phyloP scores from a whole-genome alignment of 345 rosid species.

The Balakata baccata region DNA sequence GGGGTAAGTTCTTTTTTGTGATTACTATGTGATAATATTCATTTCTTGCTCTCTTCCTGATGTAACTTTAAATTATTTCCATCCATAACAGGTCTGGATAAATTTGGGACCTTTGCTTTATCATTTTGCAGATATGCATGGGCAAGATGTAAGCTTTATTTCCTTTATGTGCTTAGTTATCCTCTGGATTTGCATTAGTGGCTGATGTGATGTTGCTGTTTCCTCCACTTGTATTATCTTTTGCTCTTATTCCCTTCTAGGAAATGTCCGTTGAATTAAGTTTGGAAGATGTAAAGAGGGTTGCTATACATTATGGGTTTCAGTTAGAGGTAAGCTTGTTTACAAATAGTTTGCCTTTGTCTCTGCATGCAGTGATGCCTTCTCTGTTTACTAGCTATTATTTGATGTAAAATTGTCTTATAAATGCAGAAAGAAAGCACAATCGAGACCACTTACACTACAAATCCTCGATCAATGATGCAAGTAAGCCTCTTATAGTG shows the following conservation, averaged over 20 bases:
- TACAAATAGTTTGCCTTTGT: not conserved
- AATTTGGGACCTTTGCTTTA: slow-evolving; percentile 88
- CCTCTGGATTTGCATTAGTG: not conserved
- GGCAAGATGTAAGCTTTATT: slow-evolving; percentile 70
- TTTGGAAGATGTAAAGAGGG: slow-evolving; percentile 86
- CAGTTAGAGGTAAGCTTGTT: slow-evolving; percentile 52
- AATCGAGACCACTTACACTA: slow-evolving; percentile 79
- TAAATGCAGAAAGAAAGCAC: slow-evolving; percentile 67
- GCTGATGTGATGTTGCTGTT: slow-evolving; percentile 3
- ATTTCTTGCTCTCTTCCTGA: not conserved
- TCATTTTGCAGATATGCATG: slow-evolving; percentile 86
- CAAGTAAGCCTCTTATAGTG: slow-evolving; percentile 49
- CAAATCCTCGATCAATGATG: slow-evolving; percentile 89
- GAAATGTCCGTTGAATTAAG: slow-evolving; percentile 97
- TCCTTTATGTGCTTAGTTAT: not conserved
- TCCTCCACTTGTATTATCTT: slow-evolving; percentile 3
- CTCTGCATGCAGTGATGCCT: not conserved
- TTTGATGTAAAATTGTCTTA: not conserved
- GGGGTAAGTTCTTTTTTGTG: slow-evolving; percentile 59
- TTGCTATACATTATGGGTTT: slow-evolving; percentile 73
- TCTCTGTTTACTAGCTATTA: not conserved
- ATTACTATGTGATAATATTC: slow-evolving; percentile 4
- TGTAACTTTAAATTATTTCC: slow-evolving; percentile 19
- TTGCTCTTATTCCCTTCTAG: slow-evolving; percentile 28
- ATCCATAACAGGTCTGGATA: slow-evolving; percentile 76